Evolutionary conservation across 2,329 filamentous ascomycete species (phyloP).

Genomic region (Cordyceps fumosorosea): DNA sequence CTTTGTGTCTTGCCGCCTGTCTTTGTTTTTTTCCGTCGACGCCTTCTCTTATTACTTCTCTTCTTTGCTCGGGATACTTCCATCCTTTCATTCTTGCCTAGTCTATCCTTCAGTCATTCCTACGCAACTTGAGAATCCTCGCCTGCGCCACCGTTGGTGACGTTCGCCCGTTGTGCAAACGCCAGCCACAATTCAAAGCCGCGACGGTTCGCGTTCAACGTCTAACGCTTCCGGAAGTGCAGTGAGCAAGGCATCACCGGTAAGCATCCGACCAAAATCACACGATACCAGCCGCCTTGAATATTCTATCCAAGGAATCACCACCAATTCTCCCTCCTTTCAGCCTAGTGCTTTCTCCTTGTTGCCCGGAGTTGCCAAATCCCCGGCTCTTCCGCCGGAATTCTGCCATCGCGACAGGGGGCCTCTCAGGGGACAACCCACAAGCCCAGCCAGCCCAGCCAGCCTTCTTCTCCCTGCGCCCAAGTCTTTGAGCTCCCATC

Average conservation of each 20-base stretch:
- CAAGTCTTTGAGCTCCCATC: neutral
- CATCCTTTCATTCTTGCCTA: neutral
- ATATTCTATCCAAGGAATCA: neutral
- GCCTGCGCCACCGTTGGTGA: neutral
- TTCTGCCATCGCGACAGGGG: conserved; percentile 6
- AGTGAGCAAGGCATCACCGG: neutral
- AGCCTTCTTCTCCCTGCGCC: conserved; percentile 5
- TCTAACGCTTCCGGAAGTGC: neutral
- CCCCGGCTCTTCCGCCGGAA: conserved; percentile 10
- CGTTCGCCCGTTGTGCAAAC: neutral
- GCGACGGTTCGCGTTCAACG: neutral
- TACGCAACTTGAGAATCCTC: neutral
- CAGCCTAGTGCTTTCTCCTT: neutral
- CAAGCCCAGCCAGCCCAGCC: neutral
- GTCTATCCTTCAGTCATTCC: neutral
- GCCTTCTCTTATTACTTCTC: neutral
- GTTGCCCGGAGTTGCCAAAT: neutral
- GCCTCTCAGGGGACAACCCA: conserved; percentile 3
- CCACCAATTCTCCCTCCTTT: neutral
- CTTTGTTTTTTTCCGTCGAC: neutral
- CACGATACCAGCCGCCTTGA: neutral
- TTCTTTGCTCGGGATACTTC: neutral
- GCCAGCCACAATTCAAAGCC: neutral
- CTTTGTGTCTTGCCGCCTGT: neutral
- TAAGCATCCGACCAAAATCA: neutral